Evolutionary conservation across 805 yeast species (phyloP).

Genomic region (Cyberlindnera maritima): DNA sequence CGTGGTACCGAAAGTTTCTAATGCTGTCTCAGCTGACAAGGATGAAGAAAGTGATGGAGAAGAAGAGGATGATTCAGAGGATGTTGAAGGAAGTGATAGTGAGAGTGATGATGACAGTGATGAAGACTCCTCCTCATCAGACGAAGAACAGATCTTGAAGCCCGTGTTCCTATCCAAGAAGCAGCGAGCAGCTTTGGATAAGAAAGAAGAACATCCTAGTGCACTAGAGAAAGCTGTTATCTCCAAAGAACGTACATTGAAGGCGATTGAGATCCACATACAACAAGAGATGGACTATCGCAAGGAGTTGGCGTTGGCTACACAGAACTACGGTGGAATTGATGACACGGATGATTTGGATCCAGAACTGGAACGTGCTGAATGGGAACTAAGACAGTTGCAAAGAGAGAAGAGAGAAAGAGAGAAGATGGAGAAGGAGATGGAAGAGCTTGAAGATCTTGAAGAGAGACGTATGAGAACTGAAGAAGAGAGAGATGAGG

Average conservation of each 20-base stretch:
- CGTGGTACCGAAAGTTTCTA: not conserved
- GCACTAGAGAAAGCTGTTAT: constrained; percentile 19
- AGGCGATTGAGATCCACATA: constrained; percentile 27
- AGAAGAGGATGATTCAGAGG: constrained; percentile 16
- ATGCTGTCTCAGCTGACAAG: not conserved
- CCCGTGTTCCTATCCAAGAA: constrained; percentile 27
- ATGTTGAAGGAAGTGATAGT: constrained; percentile 32
- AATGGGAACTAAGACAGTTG: constrained; percentile 53
- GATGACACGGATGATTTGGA: constrained; percentile 64
- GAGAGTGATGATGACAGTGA: constrained; percentile 18
- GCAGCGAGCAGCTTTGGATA: constrained; percentile 5
- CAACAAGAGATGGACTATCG: constrained; percentile 24
- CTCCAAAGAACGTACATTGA: constrained; percentile 27
- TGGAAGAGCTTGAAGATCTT: constrained; percentile 26
- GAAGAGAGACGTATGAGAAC: constrained; percentile 24
- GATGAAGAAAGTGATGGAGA: constrained; percentile 22
- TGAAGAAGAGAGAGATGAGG: constrained; percentile 23
- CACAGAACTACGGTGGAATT: constrained; percentile 31
- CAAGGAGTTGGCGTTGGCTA: constrained; percentile 19
- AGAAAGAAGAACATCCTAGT: constrained; percentile 1
- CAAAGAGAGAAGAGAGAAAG: constrained; percentile 36
- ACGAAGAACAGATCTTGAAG: constrained; percentile 18
- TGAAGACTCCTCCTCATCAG: constrained; percentile 10
- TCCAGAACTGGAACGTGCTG: constrained; percentile 53
- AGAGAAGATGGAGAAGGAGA: constrained; percentile 20